Percentiles rank a stretch among this genome's conserved stretches.
Evolutionary conservation across 306 rosid species (phyloP).

Genomic region (Abrus pulchellus): DNA sequence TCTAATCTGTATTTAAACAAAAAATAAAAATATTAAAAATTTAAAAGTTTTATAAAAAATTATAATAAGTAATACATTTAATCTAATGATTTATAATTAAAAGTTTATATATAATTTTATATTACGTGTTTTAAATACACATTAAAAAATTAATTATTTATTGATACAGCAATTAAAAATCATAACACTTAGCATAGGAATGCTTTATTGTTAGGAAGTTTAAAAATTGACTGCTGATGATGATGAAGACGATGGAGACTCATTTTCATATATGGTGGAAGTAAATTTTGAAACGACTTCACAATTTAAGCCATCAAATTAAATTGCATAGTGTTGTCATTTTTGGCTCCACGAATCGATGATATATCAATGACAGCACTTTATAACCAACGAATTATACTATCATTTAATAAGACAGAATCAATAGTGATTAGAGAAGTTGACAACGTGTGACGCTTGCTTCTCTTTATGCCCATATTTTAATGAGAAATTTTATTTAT

Average conservation of each 20-base stretch:
- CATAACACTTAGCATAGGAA: not conserved
- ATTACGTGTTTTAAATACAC: too few species aligned
- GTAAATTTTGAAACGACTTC: not conserved
- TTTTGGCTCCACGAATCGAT: constrained; percentile 7
- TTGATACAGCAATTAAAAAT: not conserved
- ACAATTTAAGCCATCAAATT: not conserved
- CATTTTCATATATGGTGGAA: not conserved
- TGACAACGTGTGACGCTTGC: not conserved
- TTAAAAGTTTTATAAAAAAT: too few species aligned
- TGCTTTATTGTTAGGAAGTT: not conserved
- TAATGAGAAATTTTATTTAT: not conserved
- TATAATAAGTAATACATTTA: too few species aligned
- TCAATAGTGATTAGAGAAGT: not conserved
- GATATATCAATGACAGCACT: not conserved
- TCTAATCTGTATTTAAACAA: too few species aligned
- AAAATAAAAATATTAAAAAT: too few species aligned
- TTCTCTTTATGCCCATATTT: not conserved
- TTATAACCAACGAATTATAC: not conserved
- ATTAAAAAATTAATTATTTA: not conserved
- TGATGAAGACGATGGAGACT: constrained; percentile 8
- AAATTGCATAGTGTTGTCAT: not conserved
- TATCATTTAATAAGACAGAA: not conserved
- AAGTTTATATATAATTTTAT: too few species aligned
- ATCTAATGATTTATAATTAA: too few species aligned
- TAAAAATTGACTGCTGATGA: not conserved